Conservation (phyloP, 1,284 basidiomycete genomes). For the Marasmius sp. region DNA sequence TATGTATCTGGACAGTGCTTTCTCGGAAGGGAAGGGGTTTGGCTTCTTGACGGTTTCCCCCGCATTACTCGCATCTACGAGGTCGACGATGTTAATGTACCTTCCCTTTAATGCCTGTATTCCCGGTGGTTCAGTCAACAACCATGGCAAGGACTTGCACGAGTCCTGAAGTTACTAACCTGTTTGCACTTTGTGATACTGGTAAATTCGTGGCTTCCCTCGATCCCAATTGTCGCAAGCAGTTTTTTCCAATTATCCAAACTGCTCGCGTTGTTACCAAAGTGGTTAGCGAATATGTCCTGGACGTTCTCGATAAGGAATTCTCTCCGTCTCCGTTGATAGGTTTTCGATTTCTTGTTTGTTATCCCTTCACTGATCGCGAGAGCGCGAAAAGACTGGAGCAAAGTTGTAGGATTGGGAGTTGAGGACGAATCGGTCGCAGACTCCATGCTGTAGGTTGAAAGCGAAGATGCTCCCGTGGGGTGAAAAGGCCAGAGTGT, state of each 20-base stretch:
- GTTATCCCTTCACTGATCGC: conserved; percentile 12
- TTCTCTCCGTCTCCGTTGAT: conserved; percentile 5
- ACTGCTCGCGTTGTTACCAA: conserved; percentile 8
- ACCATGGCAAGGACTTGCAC: not conserved
- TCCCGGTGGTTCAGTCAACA: not conserved
- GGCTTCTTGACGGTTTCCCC: not conserved
- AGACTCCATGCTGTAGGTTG: too few relatives aligned
- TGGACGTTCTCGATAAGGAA: conserved; percentile 8
- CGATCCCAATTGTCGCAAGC: conserved; percentile 4
- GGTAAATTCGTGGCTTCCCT: not conserved
- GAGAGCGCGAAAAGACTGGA: conserved; percentile 6
- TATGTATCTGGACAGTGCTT: conserved; percentile 15
- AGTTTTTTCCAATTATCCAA: conserved; percentile 9
- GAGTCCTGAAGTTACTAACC: not conserved
- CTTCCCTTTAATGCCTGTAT: conserved; percentile 8
- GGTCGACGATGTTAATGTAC: conserved; percentile 21
- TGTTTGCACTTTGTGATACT: conserved; percentile 11
- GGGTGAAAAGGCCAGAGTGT: too few relatives aligned
- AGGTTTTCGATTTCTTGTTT: conserved; percentile 6
- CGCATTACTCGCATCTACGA: conserved; percentile 16
- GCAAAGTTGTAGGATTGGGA: not conserved
- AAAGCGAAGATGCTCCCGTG: too few relatives aligned
- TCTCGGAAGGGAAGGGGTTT: conserved; percentile 5
- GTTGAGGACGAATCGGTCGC: too few relatives aligned
- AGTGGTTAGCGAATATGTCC: conserved; percentile 6